These are phyloP conservation scores for Pistacia atlantica DNA, from an alignment of 345 rosid genomes.

Conservation along the genomic window DNA sequence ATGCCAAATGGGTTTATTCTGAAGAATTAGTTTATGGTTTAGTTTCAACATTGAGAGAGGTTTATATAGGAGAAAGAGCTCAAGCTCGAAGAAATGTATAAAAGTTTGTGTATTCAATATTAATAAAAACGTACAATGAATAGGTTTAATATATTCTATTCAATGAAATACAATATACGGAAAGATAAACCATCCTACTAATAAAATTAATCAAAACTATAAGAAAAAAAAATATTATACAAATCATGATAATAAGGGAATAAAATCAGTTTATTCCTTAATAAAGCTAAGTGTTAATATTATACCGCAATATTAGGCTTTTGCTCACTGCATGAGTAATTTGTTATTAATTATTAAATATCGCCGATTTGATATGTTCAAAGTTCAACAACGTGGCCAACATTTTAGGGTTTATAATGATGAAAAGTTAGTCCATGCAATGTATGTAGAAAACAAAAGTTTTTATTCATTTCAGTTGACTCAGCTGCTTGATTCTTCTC, in stretches of 20 bases:
- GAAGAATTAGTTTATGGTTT: background rate
- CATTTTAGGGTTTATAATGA: slow-evolving; percentile 14
- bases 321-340: slow-evolving; percentile 2
- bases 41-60: background rate
- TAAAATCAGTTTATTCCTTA: too few relatives aligned
- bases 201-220: too few relatives aligned
- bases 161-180: too few relatives aligned
- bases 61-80: background rate
- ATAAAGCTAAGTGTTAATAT: background rate
- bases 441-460: background rate
- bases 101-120: too few relatives aligned
- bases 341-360: background rate
- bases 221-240: too few relatives aligned
- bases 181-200: too few relatives aligned
- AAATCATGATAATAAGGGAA: too few relatives aligned
- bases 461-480: background rate
- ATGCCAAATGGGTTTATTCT: background rate
- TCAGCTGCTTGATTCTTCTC: background rate
- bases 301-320: slow-evolving; percentile 22
- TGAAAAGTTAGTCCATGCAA: background rate
- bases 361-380: background rate
- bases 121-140: too few relatives aligned
- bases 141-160: too few relatives aligned
- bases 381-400: slow-evolving; percentile 15
- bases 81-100: too few relatives aligned